These are phyloP conservation scores for Oldenlandia corymbosa DNA, from an alignment of 257 asterid genomes.

Conservation along the genomic window DNA sequence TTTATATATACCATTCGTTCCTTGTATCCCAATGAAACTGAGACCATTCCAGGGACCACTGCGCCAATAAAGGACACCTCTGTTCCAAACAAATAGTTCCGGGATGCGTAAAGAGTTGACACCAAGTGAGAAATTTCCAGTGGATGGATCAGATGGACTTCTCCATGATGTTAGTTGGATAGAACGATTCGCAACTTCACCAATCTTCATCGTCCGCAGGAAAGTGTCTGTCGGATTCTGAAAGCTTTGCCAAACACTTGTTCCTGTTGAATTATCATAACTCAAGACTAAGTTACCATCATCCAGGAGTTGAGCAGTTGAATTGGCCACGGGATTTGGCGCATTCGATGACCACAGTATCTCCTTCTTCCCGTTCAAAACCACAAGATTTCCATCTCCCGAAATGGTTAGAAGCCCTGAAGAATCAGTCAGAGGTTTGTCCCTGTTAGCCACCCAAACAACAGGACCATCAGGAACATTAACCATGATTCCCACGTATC, in stretches of 20 bases:
- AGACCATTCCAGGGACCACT: conserved; percentile 38
- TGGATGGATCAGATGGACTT: conserved; percentile 35
- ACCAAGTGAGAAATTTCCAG: conserved; percentile 33
- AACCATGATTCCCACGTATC: conserved; percentile 30
- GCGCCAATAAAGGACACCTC: conserved; percentile 32
- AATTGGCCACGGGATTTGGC: conserved; percentile 9
- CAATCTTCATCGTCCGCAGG: conserved; percentile 35
- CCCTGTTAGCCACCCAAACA: conserved; percentile 61
- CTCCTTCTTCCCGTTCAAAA: conserved; percentile 22
- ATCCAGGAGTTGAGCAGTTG: conserved; percentile 37
- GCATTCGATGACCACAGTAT: conserved; percentile 42
- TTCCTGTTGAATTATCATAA: conserved; percentile 24
- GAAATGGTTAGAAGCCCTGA: conserved; percentile 29
- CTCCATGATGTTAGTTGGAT: conserved; percentile 37
- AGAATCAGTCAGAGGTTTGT: conserved; percentile 33
- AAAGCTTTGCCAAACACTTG: conserved; percentile 45
- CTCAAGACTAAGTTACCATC: conserved; percentile 44
- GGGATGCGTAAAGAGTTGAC: conserved; percentile 22
- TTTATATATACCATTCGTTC: conserved; percentile 7
- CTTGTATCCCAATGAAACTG: conserved; percentile 16
- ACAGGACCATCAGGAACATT: conserved; percentile 15
- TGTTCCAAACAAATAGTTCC: conserved; percentile 30
- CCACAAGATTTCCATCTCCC: conserved; percentile 35
- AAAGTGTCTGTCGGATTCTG: conserved; percentile 31
- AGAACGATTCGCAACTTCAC: conserved; percentile 18